Evolutionary conservation across 139 green algal species (phyloP), one percentile per base, ranked within the genome.

Genomic region (Chlamydomonas schloesseri): DNA sequence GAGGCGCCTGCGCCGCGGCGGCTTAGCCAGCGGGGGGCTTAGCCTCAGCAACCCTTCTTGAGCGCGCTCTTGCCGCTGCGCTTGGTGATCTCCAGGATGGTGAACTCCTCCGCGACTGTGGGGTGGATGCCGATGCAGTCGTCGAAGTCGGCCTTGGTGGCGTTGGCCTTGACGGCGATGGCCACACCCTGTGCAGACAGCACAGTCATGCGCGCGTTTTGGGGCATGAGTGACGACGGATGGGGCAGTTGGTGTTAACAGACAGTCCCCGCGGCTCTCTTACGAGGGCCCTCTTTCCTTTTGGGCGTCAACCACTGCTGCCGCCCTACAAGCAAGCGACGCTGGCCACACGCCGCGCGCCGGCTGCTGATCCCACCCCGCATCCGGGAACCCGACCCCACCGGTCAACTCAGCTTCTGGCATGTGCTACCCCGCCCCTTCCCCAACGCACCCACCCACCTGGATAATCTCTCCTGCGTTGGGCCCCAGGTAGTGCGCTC

Each of bases 381-480:
- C n/a, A n/a, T n/a, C n/a, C n/a, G n/a, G n/a, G n/a, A n/a, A n/a
- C n/a, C n/a, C n/a, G n/a, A n/a, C n/a, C n/a, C n/a, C n/a, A n/a
- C n/a, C n/a, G n/a, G n/a, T n/a, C n/a, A n/a, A n/a, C n/a, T n/a
- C n/a, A n/a, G n/a, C n/a, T n/a, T n/a, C n/a, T n/a, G n/a, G n/a
- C n/a, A n/a, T n/a, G n/a, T n/a, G n/a, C n/a, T n/a, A n/a, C 42
- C 42, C 42, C 42, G 42, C 42, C 6, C 42, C 42, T 13, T 50
- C 42, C 42, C 42, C 42, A 5, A 8, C 42, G 6, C 42, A 5
- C 6, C 42, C 8, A 8, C 73, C 5, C 70, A 89, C 84, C 77
- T 99, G 96, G 70, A 98, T 95, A 68, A 99, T 98, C 83, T 99
- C 97, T 2, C 94, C 91, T 0, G 93, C 85, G 62, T 98, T 95